These are phyloP conservation scores for Tuber melanosporum DNA, from an alignment of 495 filamentous ascomycete genomes.

Conservation along the genomic window DNA sequence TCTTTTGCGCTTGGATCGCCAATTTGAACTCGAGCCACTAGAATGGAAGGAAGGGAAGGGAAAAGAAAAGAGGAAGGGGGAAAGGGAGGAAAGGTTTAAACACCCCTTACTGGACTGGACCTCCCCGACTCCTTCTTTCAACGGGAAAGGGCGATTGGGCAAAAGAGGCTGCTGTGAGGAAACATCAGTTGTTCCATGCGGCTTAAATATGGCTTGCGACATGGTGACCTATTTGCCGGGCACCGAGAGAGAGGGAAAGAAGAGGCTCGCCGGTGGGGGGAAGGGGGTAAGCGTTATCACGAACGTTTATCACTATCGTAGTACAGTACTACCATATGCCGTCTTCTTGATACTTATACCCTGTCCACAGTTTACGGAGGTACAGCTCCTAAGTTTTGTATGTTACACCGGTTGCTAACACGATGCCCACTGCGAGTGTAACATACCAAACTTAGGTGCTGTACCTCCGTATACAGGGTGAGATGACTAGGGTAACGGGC, in stretches of 20 bases:
- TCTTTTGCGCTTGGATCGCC: background rate
- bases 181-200: background rate
- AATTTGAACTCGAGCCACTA: background rate
- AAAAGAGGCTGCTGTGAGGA: background rate
- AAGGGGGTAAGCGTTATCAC: background rate
- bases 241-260: background rate
- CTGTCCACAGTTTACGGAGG: background rate
- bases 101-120: background rate
- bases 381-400: too few relatives aligned
- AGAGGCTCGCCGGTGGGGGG: background rate
- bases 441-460: too few relatives aligned
- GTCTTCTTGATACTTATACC: background rate
- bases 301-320: background rate
- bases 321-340: background rate
- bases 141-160: background rate
- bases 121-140: background rate
- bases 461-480: too few relatives aligned
- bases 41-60: background rate
- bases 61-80: background rate
- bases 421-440: too few relatives aligned
- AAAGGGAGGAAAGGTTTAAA: background rate
- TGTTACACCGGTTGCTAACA: too few relatives aligned
- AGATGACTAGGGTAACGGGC: background rate
- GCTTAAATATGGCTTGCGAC: background rate
- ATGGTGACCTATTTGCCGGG: background rate